A percentile compares a stretch with the other conserved stretches of the same genome.
phyloP scores from a whole-genome alignment of 2,329 filamentous ascomycete genomes.

The Emmonsia crescens region DNA sequence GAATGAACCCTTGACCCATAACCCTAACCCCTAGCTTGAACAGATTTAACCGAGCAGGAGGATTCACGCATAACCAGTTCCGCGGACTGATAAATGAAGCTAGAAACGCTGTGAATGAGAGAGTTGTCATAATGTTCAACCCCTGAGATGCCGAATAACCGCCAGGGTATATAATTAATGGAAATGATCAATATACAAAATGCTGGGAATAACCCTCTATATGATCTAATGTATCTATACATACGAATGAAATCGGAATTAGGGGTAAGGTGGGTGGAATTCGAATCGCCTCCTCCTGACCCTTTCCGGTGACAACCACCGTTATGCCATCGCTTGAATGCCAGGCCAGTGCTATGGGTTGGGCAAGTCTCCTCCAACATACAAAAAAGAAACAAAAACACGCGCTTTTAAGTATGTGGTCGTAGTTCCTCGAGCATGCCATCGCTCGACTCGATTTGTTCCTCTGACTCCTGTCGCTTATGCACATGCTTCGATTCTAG shows the following conservation, averaged over 20 bases:
- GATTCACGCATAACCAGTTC: background rate
- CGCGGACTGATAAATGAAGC: background rate
- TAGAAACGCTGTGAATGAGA: background rate
- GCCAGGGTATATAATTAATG: no score
- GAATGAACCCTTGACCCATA: background rate
- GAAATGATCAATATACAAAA: background rate
- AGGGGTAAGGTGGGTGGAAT: background rate
- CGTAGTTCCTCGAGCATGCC: background rate
- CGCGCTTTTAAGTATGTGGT: background rate
- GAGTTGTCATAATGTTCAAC: background rate
- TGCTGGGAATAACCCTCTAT: background rate
- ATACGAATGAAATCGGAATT: background rate
- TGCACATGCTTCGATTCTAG: background rate
- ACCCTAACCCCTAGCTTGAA: no score
- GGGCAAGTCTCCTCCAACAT: background rate
- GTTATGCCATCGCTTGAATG: background rate
- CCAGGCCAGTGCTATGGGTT: background rate
- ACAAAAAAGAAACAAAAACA: background rate
- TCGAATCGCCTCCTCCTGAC: background rate
- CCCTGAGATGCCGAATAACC: background rate
- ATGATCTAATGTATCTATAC: background rate
- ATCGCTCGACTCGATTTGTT: background rate
- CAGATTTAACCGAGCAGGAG: background rate
- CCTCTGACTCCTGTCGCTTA: background rate
- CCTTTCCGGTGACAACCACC: background rate